Percentiles rank a stretch among this genome's conserved stretches.
Conservation (phyloP, 768 basidiomycete species). For the Xerocomellus intermedius region DNA sequence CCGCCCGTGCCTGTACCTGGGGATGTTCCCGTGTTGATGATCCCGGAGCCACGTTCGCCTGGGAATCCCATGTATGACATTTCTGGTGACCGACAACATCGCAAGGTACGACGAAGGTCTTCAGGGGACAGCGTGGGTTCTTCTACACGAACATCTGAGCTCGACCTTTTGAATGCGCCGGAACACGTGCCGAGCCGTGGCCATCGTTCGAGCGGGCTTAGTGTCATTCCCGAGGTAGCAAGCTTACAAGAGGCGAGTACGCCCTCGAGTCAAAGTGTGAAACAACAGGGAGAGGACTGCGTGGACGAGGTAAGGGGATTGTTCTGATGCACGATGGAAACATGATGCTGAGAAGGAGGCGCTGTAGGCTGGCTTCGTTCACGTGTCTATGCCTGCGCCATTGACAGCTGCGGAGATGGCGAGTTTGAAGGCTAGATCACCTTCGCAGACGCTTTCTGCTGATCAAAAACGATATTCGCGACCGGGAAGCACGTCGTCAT, state of each 20-base stretch:
- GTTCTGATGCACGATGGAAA: not conserved
- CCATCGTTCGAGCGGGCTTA: slow-evolving; percentile 41
- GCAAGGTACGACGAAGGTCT: slow-evolving; percentile 41
- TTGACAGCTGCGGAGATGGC: slow-evolving; percentile 26
- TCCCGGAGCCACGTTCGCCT: slow-evolving; percentile 34
- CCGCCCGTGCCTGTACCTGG: slow-evolving; percentile 31
- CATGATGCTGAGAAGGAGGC: slow-evolving; percentile 14
- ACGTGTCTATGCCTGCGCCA: slow-evolving; percentile 34
- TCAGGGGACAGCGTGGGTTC: slow-evolving; percentile 54
- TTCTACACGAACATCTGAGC: slow-evolving; percentile 49
- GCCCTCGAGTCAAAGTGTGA: slow-evolving; percentile 25
- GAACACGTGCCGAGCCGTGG: slow-evolving; percentile 31
- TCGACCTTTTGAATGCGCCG: slow-evolving; percentile 51
- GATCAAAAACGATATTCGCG: slow-evolving; percentile 24
- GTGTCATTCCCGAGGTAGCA: slow-evolving; percentile 54
- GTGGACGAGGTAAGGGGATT: slow-evolving; percentile 33
- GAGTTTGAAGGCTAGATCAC: slow-evolving; percentile 17
- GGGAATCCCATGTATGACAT: slow-evolving; percentile 13
- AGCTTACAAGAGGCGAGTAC: slow-evolving; percentile 37
- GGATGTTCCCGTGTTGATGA: slow-evolving; percentile 31
- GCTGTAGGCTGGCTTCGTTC: slow-evolving; percentile 32
- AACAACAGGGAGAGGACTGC: slow-evolving; percentile 37
- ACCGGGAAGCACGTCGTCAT: slow-evolving; percentile 30
- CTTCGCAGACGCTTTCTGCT: slow-evolving; percentile 23
- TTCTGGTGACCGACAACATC: slow-evolving; percentile 30